A percentile compares a stretch with the other conserved stretches of the same genome.
These are phyloP conservation scores for Castanea mollissima DNA, from an alignment of 306 rosid species.

Conservation along the genomic window DNA sequence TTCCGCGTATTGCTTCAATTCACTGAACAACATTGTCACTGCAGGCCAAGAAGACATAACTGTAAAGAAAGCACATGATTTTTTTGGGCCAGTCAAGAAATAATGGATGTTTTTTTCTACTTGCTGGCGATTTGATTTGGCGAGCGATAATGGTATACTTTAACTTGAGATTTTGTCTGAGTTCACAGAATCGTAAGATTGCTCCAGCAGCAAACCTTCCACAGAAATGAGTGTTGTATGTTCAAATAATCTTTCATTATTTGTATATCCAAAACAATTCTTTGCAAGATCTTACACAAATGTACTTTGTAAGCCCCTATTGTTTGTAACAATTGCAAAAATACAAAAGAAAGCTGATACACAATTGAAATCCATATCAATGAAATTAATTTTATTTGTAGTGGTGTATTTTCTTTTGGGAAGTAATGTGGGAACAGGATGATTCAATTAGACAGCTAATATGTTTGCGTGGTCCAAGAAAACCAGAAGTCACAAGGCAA, in stretches of 20 bases:
- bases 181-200: slow-evolving; percentile 21
- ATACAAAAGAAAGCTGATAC: slow-evolving; percentile 1
- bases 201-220: slow-evolving; percentile 24
- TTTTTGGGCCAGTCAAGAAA: slow-evolving; percentile 22
- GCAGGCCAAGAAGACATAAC: slow-evolving; percentile 80
- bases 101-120: slow-evolving; percentile 17
- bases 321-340: slow-evolving; percentile 15
- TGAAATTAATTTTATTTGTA: slow-evolving; percentile 10
- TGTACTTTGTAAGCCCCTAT: slow-evolving; percentile 11
- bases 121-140: slow-evolving; percentile 5
- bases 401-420: not conserved
- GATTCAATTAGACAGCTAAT: too few relatives aligned
- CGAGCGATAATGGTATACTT: slow-evolving; percentile 22
- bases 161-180: slow-evolving; percentile 11
- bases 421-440: not conserved
- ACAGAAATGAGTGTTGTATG: slow-evolving; percentile 33
- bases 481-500: too few relatives aligned
- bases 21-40: slow-evolving; percentile 20
- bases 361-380: slow-evolving; percentile 5
- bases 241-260: slow-evolving; percentile 30
- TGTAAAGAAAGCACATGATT: slow-evolving; percentile 7
- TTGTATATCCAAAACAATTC: slow-evolving; percentile 23
- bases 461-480: too few relatives aligned
- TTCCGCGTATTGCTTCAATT: not conserved
- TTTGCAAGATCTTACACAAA: slow-evolving; percentile 27